A percentile compares a stretch with the other conserved stretches of the same genome.
phyloP scores from a whole-genome alignment of 2,329 filamentous ascomycete species.

The Thielaviopsis ethacetica region DNA sequence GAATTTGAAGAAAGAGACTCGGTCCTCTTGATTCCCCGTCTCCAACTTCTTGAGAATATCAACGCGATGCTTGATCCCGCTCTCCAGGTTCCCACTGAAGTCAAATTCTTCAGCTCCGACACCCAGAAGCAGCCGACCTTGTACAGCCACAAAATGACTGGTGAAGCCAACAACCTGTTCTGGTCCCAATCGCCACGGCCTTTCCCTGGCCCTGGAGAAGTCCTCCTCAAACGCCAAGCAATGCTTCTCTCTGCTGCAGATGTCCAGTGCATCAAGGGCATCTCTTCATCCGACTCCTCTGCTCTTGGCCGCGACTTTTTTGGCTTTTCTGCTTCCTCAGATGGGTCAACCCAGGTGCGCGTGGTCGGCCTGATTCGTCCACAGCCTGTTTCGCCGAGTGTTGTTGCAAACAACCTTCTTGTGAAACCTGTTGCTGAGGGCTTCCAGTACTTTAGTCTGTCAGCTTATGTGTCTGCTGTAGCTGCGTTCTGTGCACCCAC shows the following conservation, averaged over 20 bases:
- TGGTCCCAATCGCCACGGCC: not conserved
- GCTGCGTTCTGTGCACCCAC: not conserved
- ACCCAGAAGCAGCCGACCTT: not conserved
- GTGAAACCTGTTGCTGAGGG: not conserved
- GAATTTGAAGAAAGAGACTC: conserved; percentile 27
- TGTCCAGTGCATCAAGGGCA: not conserved
- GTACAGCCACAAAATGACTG: not conserved
- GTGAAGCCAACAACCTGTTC: not conserved
- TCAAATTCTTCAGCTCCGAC: not conserved
- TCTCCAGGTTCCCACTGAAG: not conserved
- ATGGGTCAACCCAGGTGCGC: not conserved
- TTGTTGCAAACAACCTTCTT: not conserved
- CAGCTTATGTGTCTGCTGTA: conserved; percentile 5
- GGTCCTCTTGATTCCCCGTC: conserved; percentile 27
- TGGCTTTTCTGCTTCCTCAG: not conserved
- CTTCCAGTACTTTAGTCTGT: conserved; percentile 5
- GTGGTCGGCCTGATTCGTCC: conserved; percentile 7
- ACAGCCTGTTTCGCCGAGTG: not conserved
- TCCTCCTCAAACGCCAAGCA: not conserved
- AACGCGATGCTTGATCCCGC: conserved; percentile 29
- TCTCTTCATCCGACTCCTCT: not conserved
- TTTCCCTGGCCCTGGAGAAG: not conserved
- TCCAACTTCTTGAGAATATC: conserved; percentile 23
- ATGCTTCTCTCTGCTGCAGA: not conserved
- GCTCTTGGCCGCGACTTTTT: conserved; percentile 7